Evolutionary conservation across 2,329 filamentous ascomycete genomes (phyloP), one percentile per base, ranked within the genome.

Genomic region (Lecanosticta acicola): DNA sequence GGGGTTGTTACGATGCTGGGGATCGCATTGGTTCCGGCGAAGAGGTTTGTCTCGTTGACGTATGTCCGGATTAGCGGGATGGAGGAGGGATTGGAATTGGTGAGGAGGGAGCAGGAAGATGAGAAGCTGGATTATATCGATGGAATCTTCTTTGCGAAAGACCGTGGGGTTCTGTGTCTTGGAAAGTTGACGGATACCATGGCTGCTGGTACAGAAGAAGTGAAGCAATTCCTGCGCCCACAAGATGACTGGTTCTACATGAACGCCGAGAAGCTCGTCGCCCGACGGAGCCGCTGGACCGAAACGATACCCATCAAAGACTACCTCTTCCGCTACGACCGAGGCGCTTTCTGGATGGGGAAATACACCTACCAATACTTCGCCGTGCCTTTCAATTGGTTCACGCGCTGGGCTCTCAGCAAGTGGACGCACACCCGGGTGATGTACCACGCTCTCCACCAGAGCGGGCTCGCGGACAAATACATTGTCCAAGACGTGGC

Each of bases 231-330:
- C 62, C 76, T 75, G n/a, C 69, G 75, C 10, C 68, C 75, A 0
- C 64, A 63, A 3, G 84, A 89, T 53, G 79, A 81, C 0, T 89
- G 84, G 85, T 87, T 86, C 59, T 88, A 87, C 49, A 68, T 87
- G 2, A 83, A 85, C 53, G 82, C 77, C 1, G 66, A 78, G 51
- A 54, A 33, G 32, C 45, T 48, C 18, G 47, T 60, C 1, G 68
- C 76, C 1, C 8, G 7, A 8, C 13, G 5, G 7, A n/a, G 16
- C 8, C 33, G 8, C 16, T n/a, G 11, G 13, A 35, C 33, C 5
- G 33, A 35, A 14, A 5, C 16, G 7, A 18, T 35, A 7, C 74
- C 74, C 0, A 55, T 75, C 0, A 61, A 65, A 5, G 74, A 77
- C 38, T 81, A 81, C 53, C 66, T 81, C 3, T 81, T 81, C 57